A percentile compares a stretch with the other conserved stretches of the same genome.
Evolutionary conservation across 805 yeast genomes (phyloP).

Genomic region (Cyberlindnera petersonii): DNA sequence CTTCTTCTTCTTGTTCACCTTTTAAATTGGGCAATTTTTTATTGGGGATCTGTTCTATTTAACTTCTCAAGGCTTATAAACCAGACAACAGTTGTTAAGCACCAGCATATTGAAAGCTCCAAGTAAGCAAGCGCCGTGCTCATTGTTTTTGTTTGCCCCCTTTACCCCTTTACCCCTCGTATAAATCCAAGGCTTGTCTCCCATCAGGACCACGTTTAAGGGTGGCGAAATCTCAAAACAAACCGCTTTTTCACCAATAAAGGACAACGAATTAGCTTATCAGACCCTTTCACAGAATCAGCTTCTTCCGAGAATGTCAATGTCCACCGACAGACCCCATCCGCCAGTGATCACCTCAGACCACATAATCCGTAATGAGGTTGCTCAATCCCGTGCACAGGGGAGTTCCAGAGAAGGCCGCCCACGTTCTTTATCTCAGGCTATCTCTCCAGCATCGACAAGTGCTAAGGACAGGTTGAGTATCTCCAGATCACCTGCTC

Average conservation of each 20-base stretch:
- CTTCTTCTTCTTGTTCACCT: neutral
- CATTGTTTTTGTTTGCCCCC: too few species aligned
- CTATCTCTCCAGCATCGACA: slow-evolving; percentile 1
- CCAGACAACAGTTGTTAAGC: too few species aligned
- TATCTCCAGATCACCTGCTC: slow-evolving; percentile 20
- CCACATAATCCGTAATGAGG: neutral
- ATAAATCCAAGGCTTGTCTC: neutral
- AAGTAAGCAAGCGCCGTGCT: too few species aligned
- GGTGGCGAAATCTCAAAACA: too few species aligned
- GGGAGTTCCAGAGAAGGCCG: slow-evolving; percentile 15
- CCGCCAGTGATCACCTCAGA: slow-evolving; percentile 3
- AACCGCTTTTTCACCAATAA: too few species aligned
- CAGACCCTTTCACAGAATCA: too few species aligned
- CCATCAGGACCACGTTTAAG: neutral
- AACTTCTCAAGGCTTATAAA: too few species aligned
- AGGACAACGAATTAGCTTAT: too few species aligned
- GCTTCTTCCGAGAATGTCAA: neutral
- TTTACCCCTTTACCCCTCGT: neutral
- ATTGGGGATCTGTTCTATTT: too few species aligned
- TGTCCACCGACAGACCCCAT: neutral
- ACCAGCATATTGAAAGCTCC: too few species aligned
- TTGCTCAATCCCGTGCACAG: neutral
- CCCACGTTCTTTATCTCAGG: slow-evolving; percentile 8
- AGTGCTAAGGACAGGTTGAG: slow-evolving; percentile 8
- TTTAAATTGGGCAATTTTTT: too few species aligned